Base-by-base conservation (phyloP, 495 filamentous ascomycete genomes). In the Opeltia flavorubescens region DNA sequence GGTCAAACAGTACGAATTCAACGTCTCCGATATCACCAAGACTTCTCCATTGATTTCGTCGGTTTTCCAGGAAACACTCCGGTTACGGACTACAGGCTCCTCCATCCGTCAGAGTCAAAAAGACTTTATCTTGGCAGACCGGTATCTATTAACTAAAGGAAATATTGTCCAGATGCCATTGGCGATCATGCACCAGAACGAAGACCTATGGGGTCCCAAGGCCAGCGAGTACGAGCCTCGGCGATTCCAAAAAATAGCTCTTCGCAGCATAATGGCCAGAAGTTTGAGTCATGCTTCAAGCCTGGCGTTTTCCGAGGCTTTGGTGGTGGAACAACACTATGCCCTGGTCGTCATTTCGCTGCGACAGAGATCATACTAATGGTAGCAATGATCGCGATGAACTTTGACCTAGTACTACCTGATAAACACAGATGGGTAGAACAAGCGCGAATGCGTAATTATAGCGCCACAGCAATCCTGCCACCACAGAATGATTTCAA, bases 1-100 rank as follows among this genome's bases (percentile, higher is more conserved):
- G 30, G 30, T 48, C 66, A 17, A 52, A 58, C 6, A 51, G 52
- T 15, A 53, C 69, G 24, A 60, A 59, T 29, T 48, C 52, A 18
- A 46, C 27, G 6, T 66, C 62, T 34, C 63, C 64, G 4, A 51
- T 33, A 9, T 33, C 30, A 33, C 8, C 30, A 33, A 33, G 30
- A 33, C 15, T 33, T 9, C 9, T 9, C 9, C 8, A 33, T 9
- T 33, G 15, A 33, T 71, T 5, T 30, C 55, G 8, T 62, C 67
- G 15, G 59, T 65, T 18, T 66, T 66, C 45, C 62, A 63, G 44
- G 69, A 72, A 57, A 61, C 59, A 23, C 56, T 70, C 13, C 65
- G 68, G 27, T 20, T 38, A 17, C 40, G 33, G 4, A 25, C 43
- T 30, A 13, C 18, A 2, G n/a, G 43, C 13, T 49, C 62, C 7